Conservation (phyloP, 2,329 filamentous ascomycete species). For the Penicillium occitanis region DNA sequence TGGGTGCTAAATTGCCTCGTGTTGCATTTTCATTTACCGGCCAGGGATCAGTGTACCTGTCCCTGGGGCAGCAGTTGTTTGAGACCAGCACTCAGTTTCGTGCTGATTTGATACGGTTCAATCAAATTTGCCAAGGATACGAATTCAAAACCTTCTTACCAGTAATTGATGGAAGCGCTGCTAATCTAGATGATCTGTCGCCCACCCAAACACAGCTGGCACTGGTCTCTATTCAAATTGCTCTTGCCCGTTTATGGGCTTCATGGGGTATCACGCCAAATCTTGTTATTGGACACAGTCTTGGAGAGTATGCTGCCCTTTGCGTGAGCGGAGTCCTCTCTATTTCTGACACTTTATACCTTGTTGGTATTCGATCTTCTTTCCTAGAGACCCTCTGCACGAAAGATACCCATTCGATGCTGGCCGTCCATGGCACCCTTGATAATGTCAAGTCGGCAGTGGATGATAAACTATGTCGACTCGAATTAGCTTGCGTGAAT, state of each 20-base stretch:
- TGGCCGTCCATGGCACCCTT: constrained; percentile 34
- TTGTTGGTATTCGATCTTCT: constrained; percentile 42
- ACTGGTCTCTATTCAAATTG: constrained; percentile 32
- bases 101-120: constrained; percentile 30
- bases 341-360: constrained; percentile 38
- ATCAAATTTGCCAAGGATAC: constrained; percentile 28
- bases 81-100: constrained; percentile 29
- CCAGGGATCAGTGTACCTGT: constrained; percentile 30
- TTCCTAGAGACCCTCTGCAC: constrained; percentile 42
- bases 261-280: constrained; percentile 31
- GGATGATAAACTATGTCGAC: neutral
- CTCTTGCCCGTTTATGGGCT: constrained; percentile 33
- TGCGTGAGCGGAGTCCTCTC: constrained; percentile 40
- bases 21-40: constrained; percentile 39
- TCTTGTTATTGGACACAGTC: constrained; percentile 35
- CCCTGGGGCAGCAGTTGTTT: constrained; percentile 33
- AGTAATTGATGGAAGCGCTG: constrained; percentile 24
- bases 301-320: constrained; percentile 36
- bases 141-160: constrained; percentile 35
- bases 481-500: neutral
- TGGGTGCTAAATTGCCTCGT: neutral
- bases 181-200: neutral
- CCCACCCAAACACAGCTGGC: neutral
- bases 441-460: neutral
- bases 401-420: constrained; percentile 45